Base-by-base conservation (phyloP, 2,329 filamentous ascomycete species). In the Pseudogymnoascus sp. region DNA sequence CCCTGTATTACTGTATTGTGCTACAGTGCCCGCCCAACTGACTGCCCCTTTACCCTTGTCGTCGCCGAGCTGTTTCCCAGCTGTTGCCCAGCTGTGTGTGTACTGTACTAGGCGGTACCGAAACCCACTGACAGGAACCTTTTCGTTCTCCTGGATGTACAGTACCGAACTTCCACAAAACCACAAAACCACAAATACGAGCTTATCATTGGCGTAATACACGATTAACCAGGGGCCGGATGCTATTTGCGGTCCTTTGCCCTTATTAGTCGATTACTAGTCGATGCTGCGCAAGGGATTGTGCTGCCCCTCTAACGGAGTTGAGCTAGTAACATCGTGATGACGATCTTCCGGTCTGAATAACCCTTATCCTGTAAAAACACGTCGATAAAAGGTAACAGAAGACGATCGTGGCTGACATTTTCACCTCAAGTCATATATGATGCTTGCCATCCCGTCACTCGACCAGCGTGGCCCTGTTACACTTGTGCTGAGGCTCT, bases 121-220 rank as follows among this genome's bases (percentile, higher is more conserved):
- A 52, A 52, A 52, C 26, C 45, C 45, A 52, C 45, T 52, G 45
- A 52, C 45, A 52, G 45, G 45, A 52, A 52, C 41, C 41, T 52
- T 30, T 52, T 28, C 9, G 41, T 52, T 23, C 41, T 52, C 30
- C 41, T 30, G 4, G 41, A 52, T 28, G 41, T 52, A 52, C 45
- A 52, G 45, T 52, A 52, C 45, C 26, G 45, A 23, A 18, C 45
- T 30, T 30, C 26, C 26, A 30, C 9, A 19, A 5, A 12, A 12
- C 5, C 30, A 34, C 30, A 34, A 10, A 13, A 15, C 15, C 45
- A 12, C 15, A 10, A 52, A 30, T 13, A 52, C 26, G 26, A 52
- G 26, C 45, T 18, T 18, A 52, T 18, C 45, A 52, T 52, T 52
- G 26, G 45, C 15, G 18, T 12, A 52, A 30, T 52, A 30, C 45